Evolutionary conservation across 257 asterid genomes (phyloP).

Genomic region (Rauvolfia tetraphylla): DNA sequence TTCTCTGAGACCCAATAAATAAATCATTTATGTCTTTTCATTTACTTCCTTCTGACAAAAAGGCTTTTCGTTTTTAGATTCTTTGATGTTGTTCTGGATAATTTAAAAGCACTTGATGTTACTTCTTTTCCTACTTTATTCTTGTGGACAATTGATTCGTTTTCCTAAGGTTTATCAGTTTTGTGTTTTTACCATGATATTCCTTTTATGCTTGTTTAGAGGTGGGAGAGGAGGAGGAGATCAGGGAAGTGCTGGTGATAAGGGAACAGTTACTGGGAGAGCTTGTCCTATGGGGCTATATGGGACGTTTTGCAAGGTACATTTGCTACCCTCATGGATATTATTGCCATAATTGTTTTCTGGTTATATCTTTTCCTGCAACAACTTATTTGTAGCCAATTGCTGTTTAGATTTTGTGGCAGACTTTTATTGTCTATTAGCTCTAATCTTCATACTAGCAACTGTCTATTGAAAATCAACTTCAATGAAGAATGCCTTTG

Average conservation of each 20-base stretch:
- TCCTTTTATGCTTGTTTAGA: conserved; percentile 36
- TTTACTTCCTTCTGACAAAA: not conserved
- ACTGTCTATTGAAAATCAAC: not conserved
- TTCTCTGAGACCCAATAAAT: not conserved
- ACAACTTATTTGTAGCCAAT: not conserved
- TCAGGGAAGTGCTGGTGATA: conserved; percentile 64
- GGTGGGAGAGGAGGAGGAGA: conserved; percentile 77
- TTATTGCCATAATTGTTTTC: not conserved
- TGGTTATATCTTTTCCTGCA: not conserved
- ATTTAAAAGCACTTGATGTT: not conserved
- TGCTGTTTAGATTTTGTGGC: not conserved
- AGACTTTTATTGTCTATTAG: not conserved
- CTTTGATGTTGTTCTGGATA: not conserved
- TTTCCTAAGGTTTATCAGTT: not conserved
- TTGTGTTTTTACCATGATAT: not conserved
- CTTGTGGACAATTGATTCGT: not conserved
- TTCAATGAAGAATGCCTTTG: not conserved
- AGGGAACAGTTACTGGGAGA: conserved; percentile 85
- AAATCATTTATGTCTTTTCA: not conserved
- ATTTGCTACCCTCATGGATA: conserved; percentile 6
- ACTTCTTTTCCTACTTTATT: not conserved
- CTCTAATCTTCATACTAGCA: not conserved
- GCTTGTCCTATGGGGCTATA: conserved; percentile 94
- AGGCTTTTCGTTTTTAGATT: not conserved
- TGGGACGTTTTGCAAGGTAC: conserved; percentile 86